A percentile compares a stretch with the other conserved stretches of the same genome.
These are phyloP conservation scores for Heritiera fomes DNA, from an alignment of 345 rosid species.

Conservation along the genomic window DNA sequence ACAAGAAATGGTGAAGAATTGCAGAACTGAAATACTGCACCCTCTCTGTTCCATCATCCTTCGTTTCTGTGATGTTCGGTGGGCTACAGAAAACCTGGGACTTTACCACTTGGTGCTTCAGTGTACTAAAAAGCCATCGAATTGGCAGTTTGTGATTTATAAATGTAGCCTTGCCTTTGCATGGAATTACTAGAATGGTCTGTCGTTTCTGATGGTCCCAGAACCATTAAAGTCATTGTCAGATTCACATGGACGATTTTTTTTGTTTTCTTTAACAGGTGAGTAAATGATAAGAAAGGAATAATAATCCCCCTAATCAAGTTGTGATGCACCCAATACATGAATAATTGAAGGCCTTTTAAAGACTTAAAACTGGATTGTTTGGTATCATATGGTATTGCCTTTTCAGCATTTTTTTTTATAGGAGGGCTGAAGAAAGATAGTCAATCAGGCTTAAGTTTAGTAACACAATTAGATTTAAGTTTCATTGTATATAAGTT, in stretches of 20 bases:
- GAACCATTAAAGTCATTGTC: neutral
- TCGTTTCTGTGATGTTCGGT: neutral
- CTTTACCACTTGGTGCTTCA: neutral
- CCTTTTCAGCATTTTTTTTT: neutral
- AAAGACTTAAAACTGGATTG: neutral
- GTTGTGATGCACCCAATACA: neutral
- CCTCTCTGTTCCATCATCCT: slow-evolving; percentile 27
- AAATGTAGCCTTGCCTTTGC: slow-evolving; percentile 15
- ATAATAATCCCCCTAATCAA: neutral
- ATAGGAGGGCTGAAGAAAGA: neutral
- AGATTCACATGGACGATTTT: neutral
- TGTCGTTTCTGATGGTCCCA: slow-evolving; percentile 7
- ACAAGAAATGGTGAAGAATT: slow-evolving; percentile 16
- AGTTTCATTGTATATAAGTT: no score
- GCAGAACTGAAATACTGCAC: neutral
- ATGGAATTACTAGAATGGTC: slow-evolving; percentile 22
- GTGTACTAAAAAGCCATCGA: neutral
- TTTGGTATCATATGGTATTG: neutral
- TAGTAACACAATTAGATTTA: no score
- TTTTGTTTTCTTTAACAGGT: neutral
- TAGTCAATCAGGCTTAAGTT: no score
- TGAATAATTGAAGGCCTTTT: neutral
- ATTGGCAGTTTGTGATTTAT: neutral
- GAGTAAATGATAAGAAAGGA: slow-evolving; percentile 7
- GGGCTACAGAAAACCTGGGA: neutral